Evolutionary conservation across 2,329 filamentous ascomycete genomes (phyloP), one percentile per base, ranked within the genome.

Genomic region (Plenodomus tracheiphilus): DNA sequence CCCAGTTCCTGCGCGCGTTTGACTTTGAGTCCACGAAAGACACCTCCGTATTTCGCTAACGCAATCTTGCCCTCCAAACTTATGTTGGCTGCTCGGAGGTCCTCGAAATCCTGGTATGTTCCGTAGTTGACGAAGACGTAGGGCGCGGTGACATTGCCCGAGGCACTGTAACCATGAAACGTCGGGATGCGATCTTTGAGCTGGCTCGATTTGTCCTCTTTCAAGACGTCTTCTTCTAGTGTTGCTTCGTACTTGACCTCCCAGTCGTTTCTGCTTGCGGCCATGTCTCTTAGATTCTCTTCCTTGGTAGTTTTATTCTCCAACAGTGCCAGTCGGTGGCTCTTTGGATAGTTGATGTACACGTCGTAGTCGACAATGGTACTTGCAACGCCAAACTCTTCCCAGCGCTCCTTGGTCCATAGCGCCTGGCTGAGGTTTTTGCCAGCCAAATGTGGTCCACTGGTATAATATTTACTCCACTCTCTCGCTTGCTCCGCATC

Each of bases 121-220:
- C 92, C 93, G 65, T 94, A 96, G 73, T 97, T 97, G 69, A 89
- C 91, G 65, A 87, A 97, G 25, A 96, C 89, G 58, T 89, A 94
- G 13, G 85, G 83, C 2, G 85, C 91, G 0, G 93, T 97, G 40
- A 95, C 93, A 70, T 97, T 96, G 21, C 93, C 93, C 51, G 81
- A 92, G 4, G 91, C 91, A 3, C 91, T 96, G 72, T 97, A 97
- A 44, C 93, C 94, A 67, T 97, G 93, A 76, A 97, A 97, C 0
- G 88, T 93, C 1, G 93, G 91, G 19, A 97, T 81, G 22, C 90
- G 80, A 62, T 91, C 82, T 9, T 81, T 74, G 39, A 91, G 77
- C 18, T 85, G 81, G 16, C 85, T 91, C 0, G 91, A 95, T 2
- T 85, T 82, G 69, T 99, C 94, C 43, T 96, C 86, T 0, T 90